A percentile compares a stretch with the other conserved stretches of the same genome.
Conservation (phyloP, 176 grass and related monocot genomes). For the Carex parvula region DNA sequence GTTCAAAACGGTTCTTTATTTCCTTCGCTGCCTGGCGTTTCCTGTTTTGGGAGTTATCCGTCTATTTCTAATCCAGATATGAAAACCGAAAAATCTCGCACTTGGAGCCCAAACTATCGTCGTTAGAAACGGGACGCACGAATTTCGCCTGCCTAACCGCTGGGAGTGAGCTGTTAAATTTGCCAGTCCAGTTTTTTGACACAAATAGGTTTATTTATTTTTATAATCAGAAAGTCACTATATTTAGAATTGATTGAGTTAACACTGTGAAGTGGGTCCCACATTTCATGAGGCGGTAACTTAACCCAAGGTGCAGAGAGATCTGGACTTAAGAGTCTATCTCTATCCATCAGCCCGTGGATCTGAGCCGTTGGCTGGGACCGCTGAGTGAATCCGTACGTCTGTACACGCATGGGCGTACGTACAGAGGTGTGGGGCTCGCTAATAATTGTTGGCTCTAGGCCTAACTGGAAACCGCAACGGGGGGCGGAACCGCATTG, state of each 20-base stretch:
- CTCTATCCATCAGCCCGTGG: neutral
- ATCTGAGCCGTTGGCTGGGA: constrained; percentile 21
- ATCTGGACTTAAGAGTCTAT: neutral
- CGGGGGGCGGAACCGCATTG: neutral
- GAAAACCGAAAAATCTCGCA: neutral
- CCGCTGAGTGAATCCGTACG: neutral
- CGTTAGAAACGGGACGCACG: constrained; percentile 11
- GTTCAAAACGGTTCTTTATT: constrained; percentile 14
- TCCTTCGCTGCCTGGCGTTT: neutral
- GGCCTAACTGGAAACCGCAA: constrained; percentile 17
- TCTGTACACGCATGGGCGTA: constrained; percentile 23
- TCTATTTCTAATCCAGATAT: constrained; percentile 18
- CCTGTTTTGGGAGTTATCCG: constrained; percentile 18
- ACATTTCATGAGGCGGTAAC: neutral
- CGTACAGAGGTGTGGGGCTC: neutral
- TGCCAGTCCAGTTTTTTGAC: constrained; percentile 9
- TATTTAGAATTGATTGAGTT: neutral
- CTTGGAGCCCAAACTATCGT: neutral
- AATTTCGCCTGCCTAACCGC: constrained; percentile 8
- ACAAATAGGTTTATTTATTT: neutral
- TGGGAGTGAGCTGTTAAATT: constrained; percentile 26
- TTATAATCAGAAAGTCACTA: neutral
- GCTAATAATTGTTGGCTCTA: constrained; percentile 20
- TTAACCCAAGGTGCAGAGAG: neutral
- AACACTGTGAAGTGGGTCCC: neutral